Evolutionary conservation across 2,329 filamentous ascomycete species (phyloP).

Genomic region (Ceratocystis alfenasii): DNA sequence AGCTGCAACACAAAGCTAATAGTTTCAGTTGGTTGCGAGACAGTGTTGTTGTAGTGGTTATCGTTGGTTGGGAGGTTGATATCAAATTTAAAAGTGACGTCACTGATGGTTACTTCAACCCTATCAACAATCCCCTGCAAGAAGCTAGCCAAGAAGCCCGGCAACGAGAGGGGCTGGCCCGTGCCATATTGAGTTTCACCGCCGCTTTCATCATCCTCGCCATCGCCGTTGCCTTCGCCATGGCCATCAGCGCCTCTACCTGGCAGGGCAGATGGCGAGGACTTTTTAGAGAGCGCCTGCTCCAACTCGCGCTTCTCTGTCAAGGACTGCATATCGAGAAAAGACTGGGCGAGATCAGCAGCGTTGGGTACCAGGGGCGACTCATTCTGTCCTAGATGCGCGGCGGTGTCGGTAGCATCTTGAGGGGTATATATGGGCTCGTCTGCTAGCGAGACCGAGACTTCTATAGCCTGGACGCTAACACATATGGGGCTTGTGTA

Average conservation of each 20-base stretch:
- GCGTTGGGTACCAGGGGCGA: conserved; percentile 48
- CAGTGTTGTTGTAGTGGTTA: neutral
- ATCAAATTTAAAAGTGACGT: conserved; percentile 55
- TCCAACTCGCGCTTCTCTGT: conserved; percentile 57
- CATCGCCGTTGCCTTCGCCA: conserved; percentile 50
- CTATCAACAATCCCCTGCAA: conserved; percentile 64
- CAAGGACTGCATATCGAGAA: conserved; percentile 57
- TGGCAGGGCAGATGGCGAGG: conserved; percentile 28
- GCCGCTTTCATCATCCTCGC: conserved; percentile 42
- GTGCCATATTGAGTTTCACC: conserved; percentile 49
- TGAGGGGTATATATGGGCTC: neutral
- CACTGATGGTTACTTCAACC: conserved; percentile 52
- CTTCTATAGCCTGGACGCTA: conserved; percentile 69
- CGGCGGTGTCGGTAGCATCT: neutral
- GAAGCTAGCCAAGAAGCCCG: conserved; percentile 58
- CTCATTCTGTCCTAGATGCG: conserved; percentile 22
- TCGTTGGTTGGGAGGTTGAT: conserved; percentile 34
- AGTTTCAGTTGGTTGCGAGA: conserved; percentile 24
- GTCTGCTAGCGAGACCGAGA: conserved; percentile 46
- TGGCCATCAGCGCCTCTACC: conserved; percentile 50
- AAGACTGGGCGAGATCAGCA: conserved; percentile 63
- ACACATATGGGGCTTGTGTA: conserved; percentile 72
- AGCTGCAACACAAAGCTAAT: conserved; percentile 55
- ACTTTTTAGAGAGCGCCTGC: conserved; percentile 48
- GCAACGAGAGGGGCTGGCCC: conserved; percentile 56